Conservation (phyloP, 2,329 filamentous ascomycete species). For the Myriosclerotinia curreyana region DNA sequence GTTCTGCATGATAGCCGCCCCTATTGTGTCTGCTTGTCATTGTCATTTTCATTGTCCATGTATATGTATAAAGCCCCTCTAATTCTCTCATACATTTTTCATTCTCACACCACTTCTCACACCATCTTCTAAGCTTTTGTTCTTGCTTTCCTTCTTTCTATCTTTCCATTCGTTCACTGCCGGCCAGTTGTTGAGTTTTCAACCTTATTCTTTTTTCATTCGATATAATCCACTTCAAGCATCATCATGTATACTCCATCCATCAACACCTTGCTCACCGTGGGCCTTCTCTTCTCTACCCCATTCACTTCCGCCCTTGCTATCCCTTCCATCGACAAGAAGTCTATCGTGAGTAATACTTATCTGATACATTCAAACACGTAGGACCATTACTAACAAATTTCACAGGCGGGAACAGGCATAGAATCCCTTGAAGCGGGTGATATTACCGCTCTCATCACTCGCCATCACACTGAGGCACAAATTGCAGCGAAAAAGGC, state of each 20-base stretch:
- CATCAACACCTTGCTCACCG: slow-evolving; percentile 31
- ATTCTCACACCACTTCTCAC: slow-evolving; percentile 13
- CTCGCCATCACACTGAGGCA: slow-evolving; percentile 24
- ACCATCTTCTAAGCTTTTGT: background rate
- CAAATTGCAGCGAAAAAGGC: slow-evolving; percentile 28
- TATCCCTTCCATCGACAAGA: slow-evolving; percentile 27
- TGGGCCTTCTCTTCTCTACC: slow-evolving; percentile 35
- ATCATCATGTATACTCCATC: slow-evolving; percentile 36
- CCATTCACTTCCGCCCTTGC: slow-evolving; percentile 31
- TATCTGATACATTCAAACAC: background rate
- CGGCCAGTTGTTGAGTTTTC: slow-evolving; percentile 5
- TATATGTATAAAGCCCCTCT: slow-evolving; percentile 11
- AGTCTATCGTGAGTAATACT: slow-evolving; percentile 24
- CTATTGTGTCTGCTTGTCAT: background rate
- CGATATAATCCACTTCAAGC: slow-evolving; percentile 22
- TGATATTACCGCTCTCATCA: slow-evolving; percentile 17
- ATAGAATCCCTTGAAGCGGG: slow-evolving; percentile 13
- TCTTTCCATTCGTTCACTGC: slow-evolving; percentile 13
- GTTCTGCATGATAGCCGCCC: background rate
- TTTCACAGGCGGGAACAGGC: slow-evolving; percentile 1
- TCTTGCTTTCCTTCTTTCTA: background rate
- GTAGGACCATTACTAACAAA: background rate
- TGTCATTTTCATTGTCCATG: no score
- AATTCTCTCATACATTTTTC: slow-evolving; percentile 10
- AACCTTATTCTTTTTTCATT: slow-evolving; percentile 27